A percentile compares a stretch with the other conserved stretches of the same genome.
These are phyloP conservation scores for Trichopus zeylanicus DNA, from an alignment of 116 monocot genomes.

Conservation along the genomic window DNA sequence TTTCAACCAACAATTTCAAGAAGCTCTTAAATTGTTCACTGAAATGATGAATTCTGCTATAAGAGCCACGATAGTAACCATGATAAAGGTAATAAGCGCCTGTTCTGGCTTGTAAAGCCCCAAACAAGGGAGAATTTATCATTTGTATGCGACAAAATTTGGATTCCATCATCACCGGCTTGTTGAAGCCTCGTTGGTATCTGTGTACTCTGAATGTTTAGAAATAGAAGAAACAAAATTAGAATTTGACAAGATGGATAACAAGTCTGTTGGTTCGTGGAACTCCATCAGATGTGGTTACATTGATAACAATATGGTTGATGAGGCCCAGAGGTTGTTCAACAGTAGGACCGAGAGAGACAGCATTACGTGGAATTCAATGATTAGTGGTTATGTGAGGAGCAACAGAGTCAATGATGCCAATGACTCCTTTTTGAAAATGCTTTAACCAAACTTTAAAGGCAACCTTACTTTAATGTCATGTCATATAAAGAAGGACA, in stretches of 20 bases:
- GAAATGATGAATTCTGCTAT: conserved; percentile 26
- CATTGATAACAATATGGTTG: conserved; percentile 17
- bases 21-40: conserved; percentile 30
- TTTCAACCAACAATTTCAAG: conserved; percentile 21
- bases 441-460: conserved; percentile 33
- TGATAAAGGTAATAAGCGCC: conserved; percentile 27
- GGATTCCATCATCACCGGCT: conserved; percentile 29
- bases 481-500: conserved; percentile 31
- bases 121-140: conserved; percentile 35
- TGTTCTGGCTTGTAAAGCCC: conserved; percentile 26
- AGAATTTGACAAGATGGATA: conserved; percentile 42
- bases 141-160: conserved; percentile 39
- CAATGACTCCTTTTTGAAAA: conserved; percentile 25
- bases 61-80: conserved; percentile 6
- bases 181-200: conserved; percentile 41
- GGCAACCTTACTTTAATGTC: conserved; percentile 36
- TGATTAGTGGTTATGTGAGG: conserved; percentile 47
- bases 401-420: conserved; percentile 25
- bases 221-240: conserved; percentile 22
- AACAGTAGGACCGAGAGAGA: conserved; percentile 31
- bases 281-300: conserved; percentile 44
- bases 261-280: conserved; percentile 36
- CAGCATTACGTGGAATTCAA: conserved; percentile 31
- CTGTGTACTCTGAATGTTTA: conserved; percentile 42
- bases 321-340: conserved; percentile 37